Base-by-base conservation (phyloP, 495 filamentous ascomycete genomes). In the Neurospora terricola region DNA sequence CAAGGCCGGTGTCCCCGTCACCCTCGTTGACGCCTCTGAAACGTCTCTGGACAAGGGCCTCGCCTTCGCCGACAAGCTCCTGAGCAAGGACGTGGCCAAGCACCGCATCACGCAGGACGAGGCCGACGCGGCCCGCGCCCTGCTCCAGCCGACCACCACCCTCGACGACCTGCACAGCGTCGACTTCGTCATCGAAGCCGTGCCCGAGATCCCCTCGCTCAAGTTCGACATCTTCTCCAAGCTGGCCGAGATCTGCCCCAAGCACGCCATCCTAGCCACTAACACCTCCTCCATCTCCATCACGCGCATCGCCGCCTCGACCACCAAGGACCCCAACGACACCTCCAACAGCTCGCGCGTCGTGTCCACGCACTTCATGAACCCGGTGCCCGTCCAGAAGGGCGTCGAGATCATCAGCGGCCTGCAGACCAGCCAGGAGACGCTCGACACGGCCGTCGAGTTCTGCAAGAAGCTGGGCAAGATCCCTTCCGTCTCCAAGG, bases 281-380 rank as follows among this genome's bases (percentile, higher is more conserved):
- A 99, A 99, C 84, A 99, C 96, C 18, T 97, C 93, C 48, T 97
- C 94, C 71, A 98, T 99, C 79, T 93, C 92, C 70, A 97, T 99
- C 81, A 99, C 96, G 70, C 93, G 91, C 81, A 97, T 99, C 76
- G 96, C 96, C 38, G 88, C 96, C 16, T 93, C 94, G 1, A 91
- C 90, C 4, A 81, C 83, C 70, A 88, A 69, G 68, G 75, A 94
- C 78, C 91, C 93, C 0, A 94, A 81, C 10, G 92, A 97, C 80
- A 89, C 91, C 38, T 90, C 91, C 70, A 92, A 91, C 38, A 89
- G 93, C 68, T 94, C 93, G 37, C 90, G 96, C 48, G 96, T 99
- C 2, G 89, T 99, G 69, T 92, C 92, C 70, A 98, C 96, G 69
- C 96, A 99, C 82, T 99, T 99, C 84, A 99, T 99, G 96, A 99